Percentiles rank a stretch among this genome's conserved stretches.
phyloP scores from a whole-genome alignment of 2,329 filamentous ascomycete genomes.

The Stagonosporopsis rhizophila region DNA sequence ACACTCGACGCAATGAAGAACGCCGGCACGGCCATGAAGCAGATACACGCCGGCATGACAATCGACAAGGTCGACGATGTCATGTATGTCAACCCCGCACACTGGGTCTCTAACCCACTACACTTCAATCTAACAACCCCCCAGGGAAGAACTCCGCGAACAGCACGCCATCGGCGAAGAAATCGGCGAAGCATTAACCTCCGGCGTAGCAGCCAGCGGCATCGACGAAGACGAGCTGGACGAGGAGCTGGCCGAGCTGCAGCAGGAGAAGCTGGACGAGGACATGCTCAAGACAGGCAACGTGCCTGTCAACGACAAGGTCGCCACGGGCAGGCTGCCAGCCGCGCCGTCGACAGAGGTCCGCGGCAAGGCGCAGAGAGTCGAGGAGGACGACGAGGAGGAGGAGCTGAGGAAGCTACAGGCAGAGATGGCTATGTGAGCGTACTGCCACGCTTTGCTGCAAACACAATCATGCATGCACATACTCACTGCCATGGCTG shows the following conservation, averaged over 20 bases:
- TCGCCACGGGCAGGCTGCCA: slow-evolving; percentile 72
- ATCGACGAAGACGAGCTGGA: slow-evolving; percentile 89
- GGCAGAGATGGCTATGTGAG: slow-evolving; percentile 93
- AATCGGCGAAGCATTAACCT: slow-evolving; percentile 83
- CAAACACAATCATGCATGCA: not conserved
- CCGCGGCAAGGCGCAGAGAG: slow-evolving; percentile 33
- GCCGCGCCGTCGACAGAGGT: slow-evolving; percentile 72
- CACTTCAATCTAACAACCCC: slow-evolving; percentile 8
- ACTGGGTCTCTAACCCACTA: not conserved
- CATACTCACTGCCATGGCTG: not conserved
- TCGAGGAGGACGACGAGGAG: slow-evolving; percentile 91
- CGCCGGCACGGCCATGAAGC: slow-evolving; percentile 87
- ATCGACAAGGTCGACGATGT: slow-evolving; percentile 94
- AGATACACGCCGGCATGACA: slow-evolving; percentile 88
- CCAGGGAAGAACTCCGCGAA: slow-evolving; percentile 86
- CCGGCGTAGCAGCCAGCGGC: slow-evolving; percentile 70
- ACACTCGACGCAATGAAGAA: slow-evolving; percentile 93
- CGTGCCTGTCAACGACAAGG: slow-evolving; percentile 79
- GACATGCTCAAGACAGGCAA: slow-evolving; percentile 90
- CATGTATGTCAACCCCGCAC: slow-evolving; percentile 69
- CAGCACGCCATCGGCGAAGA: slow-evolving; percentile 94
- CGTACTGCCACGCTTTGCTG: not conserved
- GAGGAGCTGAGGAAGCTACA: slow-evolving; percentile 91
- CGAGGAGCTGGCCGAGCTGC: slow-evolving; percentile 81
- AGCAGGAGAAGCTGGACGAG: slow-evolving; percentile 92